Conservation (phyloP, 306 rosid species). For the Corylus americana region DNA sequence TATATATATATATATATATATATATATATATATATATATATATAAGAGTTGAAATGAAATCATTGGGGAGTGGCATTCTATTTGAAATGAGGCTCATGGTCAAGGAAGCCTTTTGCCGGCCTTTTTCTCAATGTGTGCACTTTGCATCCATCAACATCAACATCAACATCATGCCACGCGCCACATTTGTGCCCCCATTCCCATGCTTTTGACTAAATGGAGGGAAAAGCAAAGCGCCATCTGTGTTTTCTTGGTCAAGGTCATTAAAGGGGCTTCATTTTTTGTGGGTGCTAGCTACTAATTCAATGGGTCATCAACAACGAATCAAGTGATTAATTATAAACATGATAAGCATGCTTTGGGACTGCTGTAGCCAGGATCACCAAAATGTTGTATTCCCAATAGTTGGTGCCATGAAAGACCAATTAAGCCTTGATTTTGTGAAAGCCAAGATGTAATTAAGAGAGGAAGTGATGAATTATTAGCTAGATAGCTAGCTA, state of each 20-base stretch:
- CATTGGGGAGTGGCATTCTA: too few relatives aligned
- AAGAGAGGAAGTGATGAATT: too few relatives aligned
- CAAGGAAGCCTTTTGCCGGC: too few relatives aligned
- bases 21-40: too few relatives aligned
- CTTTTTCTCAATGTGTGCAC: too few relatives aligned
- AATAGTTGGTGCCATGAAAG: neutral
- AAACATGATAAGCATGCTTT: neutral
- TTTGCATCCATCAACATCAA: too few relatives aligned
- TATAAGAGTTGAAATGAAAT: too few relatives aligned
- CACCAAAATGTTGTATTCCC: neutral
- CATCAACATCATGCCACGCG: neutral
- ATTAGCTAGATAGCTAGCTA: too few relatives aligned
- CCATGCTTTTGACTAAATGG: slow-evolving; percentile 15
- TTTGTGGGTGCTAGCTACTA: neutral
- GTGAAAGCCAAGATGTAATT: too few relatives aligned
- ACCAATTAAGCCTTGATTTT: neutral
- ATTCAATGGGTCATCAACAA: neutral
- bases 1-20: too few relatives aligned
- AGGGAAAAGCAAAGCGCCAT: neutral
- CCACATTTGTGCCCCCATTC: neutral
- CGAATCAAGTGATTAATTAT: neutral
- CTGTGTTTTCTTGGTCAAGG: neutral
- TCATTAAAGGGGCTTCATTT: neutral
- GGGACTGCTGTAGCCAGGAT: neutral
- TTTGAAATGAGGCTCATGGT: too few relatives aligned